phyloP scores from a whole-genome alignment of 305 asterid genomes.

The Solanum hybrid region DNA sequence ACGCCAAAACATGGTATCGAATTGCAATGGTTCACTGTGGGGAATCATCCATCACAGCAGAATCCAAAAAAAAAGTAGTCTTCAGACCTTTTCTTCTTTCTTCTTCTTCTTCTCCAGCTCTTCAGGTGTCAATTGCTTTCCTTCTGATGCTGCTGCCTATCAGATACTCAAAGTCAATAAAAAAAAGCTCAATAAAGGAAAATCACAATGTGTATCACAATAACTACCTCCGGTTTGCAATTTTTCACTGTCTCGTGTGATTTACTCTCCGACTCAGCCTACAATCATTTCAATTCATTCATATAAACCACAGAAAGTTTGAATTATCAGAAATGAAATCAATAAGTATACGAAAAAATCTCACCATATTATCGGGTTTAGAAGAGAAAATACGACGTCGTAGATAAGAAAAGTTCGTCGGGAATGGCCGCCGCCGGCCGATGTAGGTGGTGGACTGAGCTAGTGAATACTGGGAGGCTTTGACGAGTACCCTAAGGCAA shows the following conservation, averaged over 20 bases:
- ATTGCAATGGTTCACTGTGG: not conserved
- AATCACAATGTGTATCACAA: not conserved
- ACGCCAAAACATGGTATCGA: not conserved
- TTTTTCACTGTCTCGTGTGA: not conserved
- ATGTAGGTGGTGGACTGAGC: not conserved
- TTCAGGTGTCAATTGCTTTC: slow-evolving; percentile 42
- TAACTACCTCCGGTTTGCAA: not conserved
- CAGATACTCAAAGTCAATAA: not conserved
- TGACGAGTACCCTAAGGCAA: not conserved
- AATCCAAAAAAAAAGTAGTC: not conserved
- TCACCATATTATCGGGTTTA: not conserved
- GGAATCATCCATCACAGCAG: not conserved
- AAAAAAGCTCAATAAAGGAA: not conserved
- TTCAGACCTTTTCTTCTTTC: slow-evolving; percentile 78
- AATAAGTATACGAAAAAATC: not conserved
- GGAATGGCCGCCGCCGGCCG: not conserved
- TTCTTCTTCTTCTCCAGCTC: slow-evolving; percentile 85
- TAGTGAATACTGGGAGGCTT: not conserved
- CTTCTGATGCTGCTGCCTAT: not conserved
- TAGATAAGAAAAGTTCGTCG: not conserved
- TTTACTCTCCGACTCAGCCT: not conserved
- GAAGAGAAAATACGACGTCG: not conserved
- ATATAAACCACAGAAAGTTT: no score
- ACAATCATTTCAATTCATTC: not conserved
- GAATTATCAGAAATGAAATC: not conserved